phyloP scores from a whole-genome alignment of 1,139 yeast genomes.

The Schwanniomyces etchellsii region DNA sequence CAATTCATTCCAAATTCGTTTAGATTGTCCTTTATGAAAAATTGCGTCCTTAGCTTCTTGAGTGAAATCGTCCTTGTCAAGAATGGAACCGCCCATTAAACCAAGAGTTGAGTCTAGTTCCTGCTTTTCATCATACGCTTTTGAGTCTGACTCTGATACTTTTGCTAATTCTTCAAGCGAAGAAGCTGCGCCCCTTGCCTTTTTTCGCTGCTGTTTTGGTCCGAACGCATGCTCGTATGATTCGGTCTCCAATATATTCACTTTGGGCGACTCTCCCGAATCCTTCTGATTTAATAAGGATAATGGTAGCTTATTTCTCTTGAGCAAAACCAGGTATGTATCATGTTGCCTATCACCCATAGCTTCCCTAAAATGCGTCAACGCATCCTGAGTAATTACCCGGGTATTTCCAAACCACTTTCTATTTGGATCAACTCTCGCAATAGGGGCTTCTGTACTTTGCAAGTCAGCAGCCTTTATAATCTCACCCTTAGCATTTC shows the following conservation, averaged over 20 bases:
- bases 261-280: constrained; percentile 65
- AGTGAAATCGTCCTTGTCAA: constrained; percentile 74
- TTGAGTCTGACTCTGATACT: constrained; percentile 52
- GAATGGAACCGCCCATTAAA: constrained; percentile 64
- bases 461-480: constrained; percentile 85
- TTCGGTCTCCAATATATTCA: constrained; percentile 84
- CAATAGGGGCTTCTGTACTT: constrained; percentile 81
- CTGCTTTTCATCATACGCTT: constrained; percentile 63
- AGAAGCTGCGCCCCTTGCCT: constrained; percentile 75
- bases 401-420: constrained; percentile 98
- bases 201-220: constrained; percentile 90
- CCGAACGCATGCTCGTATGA: constrained; percentile 81
- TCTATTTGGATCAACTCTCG: constrained; percentile 93
- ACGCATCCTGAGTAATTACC: constrained; percentile 95
- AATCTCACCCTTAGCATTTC: constrained; percentile 85
- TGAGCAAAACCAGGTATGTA: constrained; percentile 80
- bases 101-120: constrained; percentile 75
- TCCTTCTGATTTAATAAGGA: constrained; percentile 86
- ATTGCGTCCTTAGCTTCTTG: constrained; percentile 93
- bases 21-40: constrained; percentile 95
- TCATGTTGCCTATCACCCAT: constrained; percentile 83
- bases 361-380: constrained; percentile 90
- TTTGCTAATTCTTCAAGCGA: constrained; percentile 78
- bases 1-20: constrained; percentile 97
- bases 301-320: constrained; percentile 93